Evolutionary conservation across 225 moss, liverwort and hornwort species (phyloP), one percentile per base, ranked within the genome.

Genomic region (Pleurozium schreberi): DNA sequence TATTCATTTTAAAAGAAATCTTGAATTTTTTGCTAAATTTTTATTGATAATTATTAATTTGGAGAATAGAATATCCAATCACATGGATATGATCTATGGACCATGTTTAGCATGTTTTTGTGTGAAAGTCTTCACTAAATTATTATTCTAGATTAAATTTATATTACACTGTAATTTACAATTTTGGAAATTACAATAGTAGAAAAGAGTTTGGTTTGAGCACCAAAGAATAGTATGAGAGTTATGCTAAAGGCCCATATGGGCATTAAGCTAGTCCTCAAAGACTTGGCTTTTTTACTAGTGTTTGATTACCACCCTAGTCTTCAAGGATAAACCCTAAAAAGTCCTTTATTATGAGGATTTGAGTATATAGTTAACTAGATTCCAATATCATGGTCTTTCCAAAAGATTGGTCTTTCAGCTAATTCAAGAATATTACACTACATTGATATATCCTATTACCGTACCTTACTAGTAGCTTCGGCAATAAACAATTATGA

Each of bases 191-290:
- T 68, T 40, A n/a, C 5, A n/a, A 4, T 7, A 21, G 4, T 5
- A 67, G 12, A 67, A 12, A 21, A 67, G 7, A 22, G 7, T n/a
- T 68, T n/a, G n/a, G 1, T 68, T n/a, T 68, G 12, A 22, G 13
- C 7, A n/a, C 4, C 6, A 38, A n/a, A 8, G n/a, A n/a, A 12
- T 38, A 68, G 4, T 69, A 0, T 40, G 3, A 14, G 11, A 36
- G 0, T 67, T 3, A 5, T 38, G 12, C 67, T 11, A 21, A 67
- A 38, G 26, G 62, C 62, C 30, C 33, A 16, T 34, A 18, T 17
- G 2, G 2, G 2, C 2, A 73, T 6, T 2, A 43, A 0, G 0
- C 25, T 40, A 52, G 9, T 42, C 0, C 2, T 71, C 17, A 45
- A 45, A 73, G 0, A 28, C 10, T 3, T 17, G 0, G 49, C 49